Evolutionary conservation across 306 rosid genomes (phyloP), one percentile per base, ranked within the genome.

Genomic region (Prunus mume): DNA sequence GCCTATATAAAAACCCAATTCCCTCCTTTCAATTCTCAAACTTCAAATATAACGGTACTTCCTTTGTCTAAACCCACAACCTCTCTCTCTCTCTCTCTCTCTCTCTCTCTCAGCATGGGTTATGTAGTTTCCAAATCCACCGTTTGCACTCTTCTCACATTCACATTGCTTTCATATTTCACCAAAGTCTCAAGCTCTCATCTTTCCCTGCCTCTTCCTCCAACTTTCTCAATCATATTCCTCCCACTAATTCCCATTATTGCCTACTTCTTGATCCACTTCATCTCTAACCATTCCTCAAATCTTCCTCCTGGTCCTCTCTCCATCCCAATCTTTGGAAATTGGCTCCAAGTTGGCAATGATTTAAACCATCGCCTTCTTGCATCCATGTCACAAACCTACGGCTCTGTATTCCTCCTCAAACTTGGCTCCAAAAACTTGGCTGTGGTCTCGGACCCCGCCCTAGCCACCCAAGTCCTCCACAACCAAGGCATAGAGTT

Each of bases 271-370:
- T 47, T 74, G 2, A 49, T 49, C 24, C 68, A 76, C 65, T 51
- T 76, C 52, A 9, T 56, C 10, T 62, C 61, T 27, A 85, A 22
- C 3, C 66, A 55, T 2, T 56, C 78, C 51, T 17, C 81, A 56
- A 76, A 65, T 17, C 82, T 81, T 12, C 96, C 95, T 45, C 97
- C 98, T 0, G 89, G 95, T 3, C 96, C 98, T 67, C 6, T 83
- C 28, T 79, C 91, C 45, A 57, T 90, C 12, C 98, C 98, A 5
- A 85, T 93, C 72, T 85, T 93, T 69, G 98, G 96, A 3, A 93
- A 93, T 18, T 93, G 96, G 98, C 78, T 93, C 7, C 96, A 89
- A 86, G 91, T 90, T 25, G 98, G 98, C 20, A 89, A 90, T 62
- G 98, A 93, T 72, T 80, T 93, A 5, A 90, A 90, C 75, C 98